Evolutionary conservation across 2,329 filamentous ascomycete species (phyloP), one percentile per base, ranked within the genome.

Genomic region (Trichoderma lentiforme): DNA sequence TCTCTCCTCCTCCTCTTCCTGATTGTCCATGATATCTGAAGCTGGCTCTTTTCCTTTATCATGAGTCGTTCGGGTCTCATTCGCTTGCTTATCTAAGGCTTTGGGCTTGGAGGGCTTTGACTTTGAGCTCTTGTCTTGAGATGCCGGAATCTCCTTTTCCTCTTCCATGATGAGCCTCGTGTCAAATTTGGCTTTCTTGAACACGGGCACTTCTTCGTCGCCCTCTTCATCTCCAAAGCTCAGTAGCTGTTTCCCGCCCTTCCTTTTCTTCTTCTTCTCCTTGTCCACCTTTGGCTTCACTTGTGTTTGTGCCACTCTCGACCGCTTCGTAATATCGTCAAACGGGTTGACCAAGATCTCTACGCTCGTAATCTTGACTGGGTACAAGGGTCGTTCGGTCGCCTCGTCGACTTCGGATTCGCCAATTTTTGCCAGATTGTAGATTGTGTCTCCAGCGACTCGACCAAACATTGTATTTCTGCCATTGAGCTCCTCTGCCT

Each of bases 381-480:
- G 92, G 80, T 97, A 99, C 63, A 97, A 82, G 2, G 95, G 95
- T 73, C 94, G 87, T 74, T 98, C 95, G 7, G 89, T 91, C 18
- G 90, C 91, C 70, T 93, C 91, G 30, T 91, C 89, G 21, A 97
- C 84, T 79, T 98, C 96, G 0, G 89, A 89, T 79, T 98, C 95
- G 24, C 92, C 94, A 86, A 98, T 97, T 82, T 95, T 97, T 78
- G 95, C 91, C 78, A 99, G 81, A 80, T 98, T 98, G 83, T 97
- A 99, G 70, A 99, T 96, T 18, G 95, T 98, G 75, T 98, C 94
- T 32, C 95, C 96, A 43, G 93, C 94, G 58, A 99, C 88, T 71
- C 96, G 87, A 21, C 96, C 96, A 84, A 99, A 98, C 80, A 98
- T 84, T 0, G 96, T 98, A 81, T 98, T 98, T 82, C 93, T 93